Conservation (phyloP, 2,329 filamentous ascomycete genomes). For the Penicillium sp. region DNA sequence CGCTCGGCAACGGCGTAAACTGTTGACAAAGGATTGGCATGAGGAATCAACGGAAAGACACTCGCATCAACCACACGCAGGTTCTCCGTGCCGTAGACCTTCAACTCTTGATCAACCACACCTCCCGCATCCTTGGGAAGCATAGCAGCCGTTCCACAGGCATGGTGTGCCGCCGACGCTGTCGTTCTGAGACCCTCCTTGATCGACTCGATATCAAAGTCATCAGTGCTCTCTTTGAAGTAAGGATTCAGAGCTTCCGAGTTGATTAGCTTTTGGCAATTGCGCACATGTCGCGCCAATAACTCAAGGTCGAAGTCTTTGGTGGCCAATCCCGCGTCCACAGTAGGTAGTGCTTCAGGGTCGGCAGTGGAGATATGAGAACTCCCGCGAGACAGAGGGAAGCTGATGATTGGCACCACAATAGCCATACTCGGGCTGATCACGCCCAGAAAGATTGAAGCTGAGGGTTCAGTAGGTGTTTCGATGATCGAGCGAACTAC, state of each 20-base stretch:
- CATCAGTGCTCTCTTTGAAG: constrained; percentile 7
- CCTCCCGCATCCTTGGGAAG: constrained; percentile 34
- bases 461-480: constrained; percentile 18
- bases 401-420: constrained; percentile 13
- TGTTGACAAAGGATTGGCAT: constrained; percentile 43
- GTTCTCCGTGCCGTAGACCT: constrained; percentile 38
- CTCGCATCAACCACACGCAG: constrained; percentile 44
- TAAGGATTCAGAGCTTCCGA: constrained; percentile 5
- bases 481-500: constrained; percentile 14
- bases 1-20: constrained; percentile 45
- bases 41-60: constrained; percentile 41
- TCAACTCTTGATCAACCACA: constrained; percentile 37
- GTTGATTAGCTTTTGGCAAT: constrained; percentile 5
- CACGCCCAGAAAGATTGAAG: constrained; percentile 6
- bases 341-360: not conserved
- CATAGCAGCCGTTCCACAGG: constrained; percentile 35
- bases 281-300: constrained; percentile 17
- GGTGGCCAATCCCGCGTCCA: constrained; percentile 14
- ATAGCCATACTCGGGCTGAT: constrained; percentile 8
- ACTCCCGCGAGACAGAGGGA: constrained; percentile 22
- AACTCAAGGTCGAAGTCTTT: constrained; percentile 24
- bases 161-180: constrained; percentile 17
- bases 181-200: constrained; percentile 15
- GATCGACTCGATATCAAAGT: constrained; percentile 16
- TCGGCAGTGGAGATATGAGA: constrained; percentile 15